These are phyloP conservation scores for Nadsonia fulvescens DNA, from an alignment of 805 yeast species.

Conservation along the genomic window DNA sequence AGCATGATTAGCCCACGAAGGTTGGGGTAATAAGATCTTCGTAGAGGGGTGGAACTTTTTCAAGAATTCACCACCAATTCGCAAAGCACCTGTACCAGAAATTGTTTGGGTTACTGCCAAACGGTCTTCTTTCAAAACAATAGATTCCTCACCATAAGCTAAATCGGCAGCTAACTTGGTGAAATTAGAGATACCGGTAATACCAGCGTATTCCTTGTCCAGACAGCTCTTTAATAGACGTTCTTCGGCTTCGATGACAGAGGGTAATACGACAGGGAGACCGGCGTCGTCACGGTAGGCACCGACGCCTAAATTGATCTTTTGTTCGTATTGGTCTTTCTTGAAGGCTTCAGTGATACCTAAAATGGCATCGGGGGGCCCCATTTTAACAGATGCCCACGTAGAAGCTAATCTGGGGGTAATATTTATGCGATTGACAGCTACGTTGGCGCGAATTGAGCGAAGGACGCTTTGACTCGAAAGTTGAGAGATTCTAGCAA, in stretches of 20 bases:
- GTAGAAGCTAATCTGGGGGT: no score
- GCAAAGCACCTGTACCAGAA: slow-evolving; percentile 89
- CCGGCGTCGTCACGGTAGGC: slow-evolving; percentile 87
- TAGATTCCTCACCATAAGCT: slow-evolving; percentile 48
- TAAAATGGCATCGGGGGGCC: slow-evolving; percentile 74
- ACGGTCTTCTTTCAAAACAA: slow-evolving; percentile 40
- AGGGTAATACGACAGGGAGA: slow-evolving; percentile 73
- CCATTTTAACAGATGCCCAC: slow-evolving; percentile 28
- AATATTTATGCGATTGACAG: no score
- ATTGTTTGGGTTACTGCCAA: slow-evolving; percentile 75
- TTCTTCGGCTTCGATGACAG: slow-evolving; percentile 51
- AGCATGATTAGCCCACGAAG: slow-evolving; percentile 89
- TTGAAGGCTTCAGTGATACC: slow-evolving; percentile 60
- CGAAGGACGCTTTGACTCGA: no score
- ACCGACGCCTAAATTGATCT: slow-evolving; percentile 59
- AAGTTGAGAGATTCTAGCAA: no score
- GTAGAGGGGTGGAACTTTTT: slow-evolving; percentile 37
- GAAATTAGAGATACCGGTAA: slow-evolving; percentile 58
- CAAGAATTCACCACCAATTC: slow-evolving; percentile 69
- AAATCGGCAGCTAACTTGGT: slow-evolving; percentile 49
- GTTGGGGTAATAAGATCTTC: slow-evolving; percentile 55
- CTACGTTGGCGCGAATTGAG: no score
- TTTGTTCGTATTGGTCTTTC: slow-evolving; percentile 32
- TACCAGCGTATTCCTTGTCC: slow-evolving; percentile 77
- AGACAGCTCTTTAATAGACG: slow-evolving; percentile 29